A percentile compares a stretch with the other conserved stretches of the same genome.
Conservation (phyloP, 2,329 filamentous ascomycete genomes). For the Rachicladosporium sp. region DNA sequence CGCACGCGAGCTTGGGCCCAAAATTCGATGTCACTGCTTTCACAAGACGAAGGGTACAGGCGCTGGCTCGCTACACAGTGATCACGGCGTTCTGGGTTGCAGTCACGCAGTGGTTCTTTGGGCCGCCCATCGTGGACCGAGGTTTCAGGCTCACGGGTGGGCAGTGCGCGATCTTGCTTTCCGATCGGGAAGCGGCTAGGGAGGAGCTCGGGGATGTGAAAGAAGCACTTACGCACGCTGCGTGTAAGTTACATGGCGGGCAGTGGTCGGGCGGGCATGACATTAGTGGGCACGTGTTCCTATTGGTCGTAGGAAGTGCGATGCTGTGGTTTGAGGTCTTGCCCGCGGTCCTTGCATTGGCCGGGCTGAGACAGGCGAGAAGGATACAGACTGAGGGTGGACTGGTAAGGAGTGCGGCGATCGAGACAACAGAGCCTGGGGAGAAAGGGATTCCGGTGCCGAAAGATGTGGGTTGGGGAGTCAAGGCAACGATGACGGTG, state of each 20-base stretch:
- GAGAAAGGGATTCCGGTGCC: constrained; percentile 31
- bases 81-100: constrained; percentile 72
- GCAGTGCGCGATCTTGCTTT: constrained; percentile 52
- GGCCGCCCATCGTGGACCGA: constrained; percentile 77
- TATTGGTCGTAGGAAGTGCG: constrained; percentile 73
- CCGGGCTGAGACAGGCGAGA: constrained; percentile 47
- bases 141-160: constrained; percentile 83
- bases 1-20: constrained; percentile 48
- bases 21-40: constrained; percentile 13
- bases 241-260: constrained; percentile 73
- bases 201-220: constrained; percentile 31
- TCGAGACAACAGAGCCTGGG: constrained; percentile 26
- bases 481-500: constrained; percentile 46
- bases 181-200: constrained; percentile 23
- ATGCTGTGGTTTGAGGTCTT: constrained; percentile 75
- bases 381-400: constrained; percentile 55
- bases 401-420: constrained; percentile 38
- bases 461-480: constrained; percentile 29
- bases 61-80: constrained; percentile 53
- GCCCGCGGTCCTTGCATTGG: constrained; percentile 40
- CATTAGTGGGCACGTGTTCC: constrained; percentile 88
- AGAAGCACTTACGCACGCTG: constrained; percentile 56
- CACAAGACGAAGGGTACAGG: constrained; percentile 42
- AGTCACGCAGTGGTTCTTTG: constrained; percentile 95
- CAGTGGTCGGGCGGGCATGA: constrained; percentile 90